These are phyloP conservation scores for Plectosphaerella cucumerina DNA, from an alignment of 2,329 filamentous ascomycete species.

Conservation along the genomic window DNA sequence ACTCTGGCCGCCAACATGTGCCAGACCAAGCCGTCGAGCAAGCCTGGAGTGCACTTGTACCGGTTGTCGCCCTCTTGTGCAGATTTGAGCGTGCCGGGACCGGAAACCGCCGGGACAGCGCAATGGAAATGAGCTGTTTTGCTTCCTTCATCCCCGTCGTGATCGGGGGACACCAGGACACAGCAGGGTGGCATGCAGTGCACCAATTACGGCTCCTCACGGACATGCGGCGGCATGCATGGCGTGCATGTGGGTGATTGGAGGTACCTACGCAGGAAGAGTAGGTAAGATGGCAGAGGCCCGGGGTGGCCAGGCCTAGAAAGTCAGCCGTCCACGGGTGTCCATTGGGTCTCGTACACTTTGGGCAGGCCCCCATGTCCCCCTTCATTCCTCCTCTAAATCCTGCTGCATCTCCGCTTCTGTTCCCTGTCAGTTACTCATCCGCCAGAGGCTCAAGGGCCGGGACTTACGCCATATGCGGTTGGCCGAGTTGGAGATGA, in stretches of 20 bases:
- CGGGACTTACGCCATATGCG: constrained; percentile 59
- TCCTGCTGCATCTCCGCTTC: constrained; percentile 49
- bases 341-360: background rate
- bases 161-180: background rate
- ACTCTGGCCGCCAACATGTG: too few relatives aligned
- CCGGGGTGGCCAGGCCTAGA: background rate
- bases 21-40: too few relatives aligned
- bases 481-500: constrained; percentile 66
- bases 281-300: background rate
- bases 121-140: too few relatives aligned
- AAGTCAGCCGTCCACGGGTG: too few relatives aligned
- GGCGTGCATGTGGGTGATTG: background rate
- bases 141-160: background rate
- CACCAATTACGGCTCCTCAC: background rate
- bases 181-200: background rate
- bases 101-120: too few relatives aligned
- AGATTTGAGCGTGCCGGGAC: too few relatives aligned
- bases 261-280: too few relatives aligned
- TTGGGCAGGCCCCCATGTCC: constrained; percentile 2
- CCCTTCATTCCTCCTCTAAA: constrained; percentile 36
- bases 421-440: constrained; percentile 17
- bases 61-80: too few relatives aligned
- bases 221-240: background rate
- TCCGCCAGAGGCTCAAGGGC: background rate
- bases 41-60: too few relatives aligned